These are phyloP conservation scores for Termitomyces sp. DNA, from an alignment of 768 basidiomycete species.

Conservation along the genomic window DNA sequence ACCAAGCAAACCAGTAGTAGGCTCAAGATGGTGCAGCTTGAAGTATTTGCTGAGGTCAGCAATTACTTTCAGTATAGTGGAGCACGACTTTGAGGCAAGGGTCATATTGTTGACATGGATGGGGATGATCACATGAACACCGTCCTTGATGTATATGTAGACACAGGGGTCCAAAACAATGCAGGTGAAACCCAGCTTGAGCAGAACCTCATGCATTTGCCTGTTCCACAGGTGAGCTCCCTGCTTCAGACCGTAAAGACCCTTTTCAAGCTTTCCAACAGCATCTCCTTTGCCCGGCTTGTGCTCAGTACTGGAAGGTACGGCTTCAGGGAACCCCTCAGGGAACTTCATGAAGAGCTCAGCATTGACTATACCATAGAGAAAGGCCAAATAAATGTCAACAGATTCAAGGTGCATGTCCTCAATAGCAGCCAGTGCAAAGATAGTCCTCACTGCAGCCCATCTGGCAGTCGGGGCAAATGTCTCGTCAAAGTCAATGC, in stretches of 20 bases:
- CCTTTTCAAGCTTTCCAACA: background rate
- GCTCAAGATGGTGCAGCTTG: no score
- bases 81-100: no score
- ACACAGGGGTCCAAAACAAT: background rate
- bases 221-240: background rate
- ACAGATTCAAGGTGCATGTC: constrained; percentile 16
- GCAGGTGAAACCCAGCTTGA: background rate
- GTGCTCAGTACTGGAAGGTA: background rate
- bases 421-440: background rate
- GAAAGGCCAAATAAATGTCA: background rate
- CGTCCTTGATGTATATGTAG: background rate
- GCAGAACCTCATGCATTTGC: background rate
- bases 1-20: no score
- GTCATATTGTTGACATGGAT: no score
- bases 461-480: background rate
- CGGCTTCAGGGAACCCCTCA: background rate
- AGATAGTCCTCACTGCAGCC: background rate
- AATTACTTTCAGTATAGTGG: no score
- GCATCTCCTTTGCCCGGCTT: background rate
- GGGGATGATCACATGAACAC: no score
- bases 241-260: background rate
- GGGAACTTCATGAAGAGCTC: background rate
- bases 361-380: background rate
- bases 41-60: background rate
- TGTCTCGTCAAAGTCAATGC: background rate